Evolutionary conservation across 305 asterid species (phyloP), one percentile per base, ranked within the genome.

Genomic region (Salvia sclarea): DNA sequence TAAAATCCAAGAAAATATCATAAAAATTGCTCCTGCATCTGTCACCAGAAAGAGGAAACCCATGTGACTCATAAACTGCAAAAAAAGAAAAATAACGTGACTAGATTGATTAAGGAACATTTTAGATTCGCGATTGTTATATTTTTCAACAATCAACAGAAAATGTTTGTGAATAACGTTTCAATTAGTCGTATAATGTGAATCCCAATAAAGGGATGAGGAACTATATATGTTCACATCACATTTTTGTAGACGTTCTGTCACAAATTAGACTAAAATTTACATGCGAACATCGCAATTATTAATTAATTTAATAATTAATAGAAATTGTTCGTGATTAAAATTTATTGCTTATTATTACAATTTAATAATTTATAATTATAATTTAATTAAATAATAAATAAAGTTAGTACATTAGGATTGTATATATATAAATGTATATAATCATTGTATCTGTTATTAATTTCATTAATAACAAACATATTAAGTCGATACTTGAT

Each of bases 11-110:
- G 20, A 54, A 54, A 54, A 12, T 25, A 24, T 22, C n/a, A 53
- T 11, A 53, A 4, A 24, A 53, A 37, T 54, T 3, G 31, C 22
- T 1, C 25, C 12, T 22, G 33, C 58, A 52, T 52, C 38, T 54
- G 18, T 64, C 31, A 45, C 33, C 38, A 16, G 2, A 63, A n/a
- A n/a, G 21, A 47, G 68, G 30, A 16, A 25, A 45, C 2, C 31
- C 69, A 64, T 18, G 69, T 47, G 53, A n/a, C n/a, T 64, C 16
- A 13, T 64, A 16, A 61, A 47, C 56, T 25, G 12, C 25, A 21
- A 60, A 40, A 14, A 1, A n/a, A 45, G n/a, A n/a, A 25, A 33
- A 5, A 33, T 33, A 33, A 33, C 9, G 49, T 43, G 49, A n/a
- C 8, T n/a, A 5, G 6, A 16, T 43, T 17, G 24, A 16, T 47